These are phyloP conservation scores for Mycothermus thermophilus DNA, from an alignment of 495 filamentous ascomycete genomes.

Conservation along the genomic window DNA sequence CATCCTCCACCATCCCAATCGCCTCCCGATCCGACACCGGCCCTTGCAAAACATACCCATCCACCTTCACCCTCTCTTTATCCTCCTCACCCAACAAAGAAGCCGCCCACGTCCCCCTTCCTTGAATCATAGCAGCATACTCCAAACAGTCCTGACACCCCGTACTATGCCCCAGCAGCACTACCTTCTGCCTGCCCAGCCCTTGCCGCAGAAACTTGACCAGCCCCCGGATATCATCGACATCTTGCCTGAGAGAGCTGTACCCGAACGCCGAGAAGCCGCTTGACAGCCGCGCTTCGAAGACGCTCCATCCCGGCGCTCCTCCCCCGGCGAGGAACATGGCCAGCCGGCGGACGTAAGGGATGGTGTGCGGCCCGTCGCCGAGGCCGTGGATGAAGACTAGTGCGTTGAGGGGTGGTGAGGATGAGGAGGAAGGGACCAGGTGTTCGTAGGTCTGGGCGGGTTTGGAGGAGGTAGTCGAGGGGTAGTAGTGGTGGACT, in stretches of 20 bases:
- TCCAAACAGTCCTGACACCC: conserved; percentile 77
- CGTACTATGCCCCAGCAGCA: conserved; percentile 73
- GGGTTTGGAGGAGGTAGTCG: neutral
- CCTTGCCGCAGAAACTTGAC: conserved; percentile 51
- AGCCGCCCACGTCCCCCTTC: neutral
- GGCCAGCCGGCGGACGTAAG: conserved; percentile 49
- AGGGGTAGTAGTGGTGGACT: conserved; percentile 7
- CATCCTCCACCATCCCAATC: conserved; percentile 26
- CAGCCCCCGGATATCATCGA: conserved; percentile 53
- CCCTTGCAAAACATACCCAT: conserved; percentile 76
- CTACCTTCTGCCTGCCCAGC: conserved; percentile 43
- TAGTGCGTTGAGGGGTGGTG: conserved; percentile 40
- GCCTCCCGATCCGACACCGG: conserved; percentile 68
- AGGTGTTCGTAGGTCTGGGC: conserved; percentile 5
- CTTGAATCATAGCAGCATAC: conserved; percentile 26
- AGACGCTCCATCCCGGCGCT: conserved; percentile 21
- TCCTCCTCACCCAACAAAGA: neutral
- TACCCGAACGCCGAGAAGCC: conserved; percentile 65
- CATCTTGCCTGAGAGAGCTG: conserved; percentile 52
- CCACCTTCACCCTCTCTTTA: conserved; percentile 37
- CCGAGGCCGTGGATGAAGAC: conserved; percentile 77
- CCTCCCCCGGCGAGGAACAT: conserved; percentile 41
- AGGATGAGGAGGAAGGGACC: conserved; percentile 7
- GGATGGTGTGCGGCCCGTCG: conserved; percentile 62
- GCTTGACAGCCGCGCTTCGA: conserved; percentile 29